Conservation (phyloP, 1,284 basidiomycete species). For the Amylostereum areolatum region DNA sequence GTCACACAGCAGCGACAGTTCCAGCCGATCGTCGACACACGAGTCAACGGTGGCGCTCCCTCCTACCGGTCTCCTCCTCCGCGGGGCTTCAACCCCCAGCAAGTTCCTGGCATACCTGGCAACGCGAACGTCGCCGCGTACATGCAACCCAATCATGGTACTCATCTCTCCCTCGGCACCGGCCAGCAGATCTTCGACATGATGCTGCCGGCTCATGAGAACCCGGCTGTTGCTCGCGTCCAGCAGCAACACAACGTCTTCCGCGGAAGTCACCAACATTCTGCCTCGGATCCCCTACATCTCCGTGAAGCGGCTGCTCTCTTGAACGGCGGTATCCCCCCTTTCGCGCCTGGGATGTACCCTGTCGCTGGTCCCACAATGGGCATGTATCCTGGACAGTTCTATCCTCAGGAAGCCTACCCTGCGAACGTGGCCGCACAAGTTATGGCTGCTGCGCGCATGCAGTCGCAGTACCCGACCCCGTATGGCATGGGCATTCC, state of each 20-base stretch:
- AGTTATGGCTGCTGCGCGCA: conserved; percentile 39
- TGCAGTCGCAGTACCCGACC: conserved; percentile 44
- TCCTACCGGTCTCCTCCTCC: conserved; percentile 48
- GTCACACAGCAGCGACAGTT: conserved; percentile 50
- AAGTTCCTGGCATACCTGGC: not conserved
- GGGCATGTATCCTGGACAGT: conserved; percentile 62
- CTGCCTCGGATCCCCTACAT: conserved; percentile 70
- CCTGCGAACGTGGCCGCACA: conserved; percentile 46
- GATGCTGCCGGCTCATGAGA: conserved; percentile 59
- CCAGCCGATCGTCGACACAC: conserved; percentile 25
- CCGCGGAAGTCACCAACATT: conserved; percentile 69
- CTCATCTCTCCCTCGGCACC: conserved; percentile 56
- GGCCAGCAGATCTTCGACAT: conserved; percentile 74
- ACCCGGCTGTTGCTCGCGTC: conserved; percentile 61
- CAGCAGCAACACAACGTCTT: conserved; percentile 72
- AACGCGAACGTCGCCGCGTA: not conserved
- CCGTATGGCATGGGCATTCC: conserved; percentile 41
- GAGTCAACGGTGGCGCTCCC: conserved; percentile 32
- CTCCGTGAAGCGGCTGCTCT: conserved; percentile 62
- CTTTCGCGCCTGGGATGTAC: conserved; percentile 38
- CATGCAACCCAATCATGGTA: not conserved
- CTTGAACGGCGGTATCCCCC: conserved; percentile 47
- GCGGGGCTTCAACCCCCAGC: conserved; percentile 47
- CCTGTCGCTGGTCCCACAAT: conserved; percentile 39
- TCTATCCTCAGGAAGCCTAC: conserved; percentile 61